Percentiles rank a stretch among this genome's conserved stretches.
Evolutionary conservation across 768 basidiomycete genomes (phyloP).

Genomic region (Ephemerocybe angulata): DNA sequence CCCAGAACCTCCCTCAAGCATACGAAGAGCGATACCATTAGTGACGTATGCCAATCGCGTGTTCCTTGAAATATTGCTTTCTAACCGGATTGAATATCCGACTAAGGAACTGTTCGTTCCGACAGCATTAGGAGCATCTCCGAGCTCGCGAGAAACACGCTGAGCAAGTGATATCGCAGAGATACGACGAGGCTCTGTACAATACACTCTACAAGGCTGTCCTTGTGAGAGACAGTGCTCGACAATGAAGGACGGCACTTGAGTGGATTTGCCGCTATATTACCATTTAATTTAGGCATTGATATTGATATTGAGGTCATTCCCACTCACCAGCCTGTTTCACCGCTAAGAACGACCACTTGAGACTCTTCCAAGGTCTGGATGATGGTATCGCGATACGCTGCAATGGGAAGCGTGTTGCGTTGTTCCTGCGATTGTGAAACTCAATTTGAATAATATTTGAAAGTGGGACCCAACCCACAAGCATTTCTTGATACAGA

Average conservation of each 20-base stretch:
- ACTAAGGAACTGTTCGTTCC: slow-evolving; percentile 79
- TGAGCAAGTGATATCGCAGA: slow-evolving; percentile 95
- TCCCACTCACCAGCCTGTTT: slow-evolving; percentile 37
- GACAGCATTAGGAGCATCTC: slow-evolving; percentile 74
- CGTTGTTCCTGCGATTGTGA: slow-evolving; percentile 55
- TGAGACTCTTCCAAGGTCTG: slow-evolving; percentile 68
- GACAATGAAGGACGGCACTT: slow-evolving; percentile 90
- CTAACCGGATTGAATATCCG: slow-evolving; percentile 92
- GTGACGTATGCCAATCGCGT: slow-evolving; percentile 85
- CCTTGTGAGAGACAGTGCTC: slow-evolving; percentile 85
- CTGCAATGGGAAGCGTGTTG: slow-evolving; percentile 79
- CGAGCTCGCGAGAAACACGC: slow-evolving; percentile 89
- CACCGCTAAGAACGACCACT: slow-evolving; percentile 74
- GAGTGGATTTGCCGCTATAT: slow-evolving; percentile 90
- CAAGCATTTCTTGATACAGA: slow-evolving; percentile 87
- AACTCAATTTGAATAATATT: slow-evolving; percentile 1
- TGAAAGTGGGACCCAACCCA: slow-evolving; percentile 33
- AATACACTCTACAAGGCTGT: slow-evolving; percentile 83
- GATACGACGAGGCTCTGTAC: slow-evolving; percentile 93
- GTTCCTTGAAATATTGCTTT: slow-evolving; percentile 76
- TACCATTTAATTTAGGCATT: slow-evolving; percentile 7
- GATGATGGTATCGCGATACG: slow-evolving; percentile 71
- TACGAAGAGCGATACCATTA: slow-evolving; percentile 91
- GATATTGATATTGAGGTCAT: slow-evolving; percentile 3
- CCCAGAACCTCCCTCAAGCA: slow-evolving; percentile 87